Percentiles rank a stretch among this genome's conserved stretches.
These are phyloP conservation scores for Escovopsis sp. DNA, from an alignment of 2,329 filamentous ascomycete genomes.

Conservation along the genomic window DNA sequence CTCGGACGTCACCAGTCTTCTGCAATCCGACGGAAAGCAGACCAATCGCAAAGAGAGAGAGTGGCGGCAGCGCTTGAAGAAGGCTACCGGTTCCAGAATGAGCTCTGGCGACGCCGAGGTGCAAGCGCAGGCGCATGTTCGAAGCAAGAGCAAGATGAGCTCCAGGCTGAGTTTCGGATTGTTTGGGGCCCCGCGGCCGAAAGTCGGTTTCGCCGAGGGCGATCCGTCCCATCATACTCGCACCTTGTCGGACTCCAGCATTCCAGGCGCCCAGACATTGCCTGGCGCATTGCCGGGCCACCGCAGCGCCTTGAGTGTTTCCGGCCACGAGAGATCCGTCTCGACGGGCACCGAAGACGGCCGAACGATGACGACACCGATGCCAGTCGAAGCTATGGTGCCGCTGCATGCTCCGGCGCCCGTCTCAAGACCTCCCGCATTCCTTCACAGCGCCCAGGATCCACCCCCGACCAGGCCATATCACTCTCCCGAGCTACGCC, in stretches of 20 bases:
- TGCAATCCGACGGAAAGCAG: constrained; percentile 59
- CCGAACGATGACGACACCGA: constrained; percentile 11
- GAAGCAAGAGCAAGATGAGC: constrained; percentile 42
- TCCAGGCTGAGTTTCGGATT: constrained; percentile 36
- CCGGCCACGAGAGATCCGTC: constrained; percentile 30
- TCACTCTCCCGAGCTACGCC: constrained; percentile 61
- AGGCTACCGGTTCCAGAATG: constrained; percentile 70
- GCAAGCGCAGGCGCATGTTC: constrained; percentile 26
- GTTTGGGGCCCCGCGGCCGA: constrained; percentile 20
- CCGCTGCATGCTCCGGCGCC: constrained; percentile 54
- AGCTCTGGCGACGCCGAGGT: constrained; percentile 40
- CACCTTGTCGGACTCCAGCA: constrained; percentile 32
- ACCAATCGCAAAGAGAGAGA: constrained; percentile 68
- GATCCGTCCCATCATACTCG: constrained; percentile 29
- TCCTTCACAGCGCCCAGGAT: constrained; percentile 59
- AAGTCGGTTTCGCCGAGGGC: constrained; percentile 45
- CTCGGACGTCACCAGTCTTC: constrained; percentile 66
- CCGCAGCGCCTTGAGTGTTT: constrained; percentile 20
- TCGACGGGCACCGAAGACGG: constrained; percentile 44
- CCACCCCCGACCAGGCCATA: constrained; percentile 53
- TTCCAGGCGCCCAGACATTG: constrained; percentile 4
- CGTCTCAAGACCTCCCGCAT: constrained; percentile 62
- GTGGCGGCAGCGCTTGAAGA: constrained; percentile 81
- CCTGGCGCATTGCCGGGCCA: too few relatives aligned
- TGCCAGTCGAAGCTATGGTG: constrained; percentile 31